phyloP scores from a whole-genome alignment of 192 early-diverging fungal genomes.

The Linnemannia hyalina region DNA sequence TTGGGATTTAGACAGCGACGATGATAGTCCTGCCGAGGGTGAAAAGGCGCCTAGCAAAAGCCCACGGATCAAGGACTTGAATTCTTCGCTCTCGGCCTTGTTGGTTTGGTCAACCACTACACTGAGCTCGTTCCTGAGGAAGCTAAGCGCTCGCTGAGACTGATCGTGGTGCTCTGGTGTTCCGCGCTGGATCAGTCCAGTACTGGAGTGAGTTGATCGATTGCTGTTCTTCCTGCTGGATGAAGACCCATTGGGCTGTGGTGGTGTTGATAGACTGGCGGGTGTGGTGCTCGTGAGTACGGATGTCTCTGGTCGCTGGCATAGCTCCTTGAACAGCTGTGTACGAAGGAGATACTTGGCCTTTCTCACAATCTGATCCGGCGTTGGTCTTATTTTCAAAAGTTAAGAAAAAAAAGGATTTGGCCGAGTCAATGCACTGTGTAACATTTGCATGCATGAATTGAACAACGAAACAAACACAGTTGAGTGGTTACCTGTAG shows the following conservation, averaged over 20 bases:
- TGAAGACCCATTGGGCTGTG: background rate
- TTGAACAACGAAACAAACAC: background rate
- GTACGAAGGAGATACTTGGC: constrained; percentile 83
- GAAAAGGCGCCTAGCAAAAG: constrained; percentile 39
- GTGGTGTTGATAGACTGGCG: background rate
- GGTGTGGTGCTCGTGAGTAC: constrained; percentile 38
- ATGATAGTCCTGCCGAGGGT: background rate
- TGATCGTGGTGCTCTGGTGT: constrained; percentile 42
- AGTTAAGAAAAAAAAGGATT: background rate
- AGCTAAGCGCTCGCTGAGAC: constrained; percentile 76
- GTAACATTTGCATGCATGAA: background rate
- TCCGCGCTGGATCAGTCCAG: constrained; percentile 20
- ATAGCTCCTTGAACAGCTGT: constrained; percentile 88
- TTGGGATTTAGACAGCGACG: background rate
- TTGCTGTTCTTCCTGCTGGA: background rate
- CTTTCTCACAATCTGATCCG: constrained; percentile 77
- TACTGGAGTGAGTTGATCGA: background rate
- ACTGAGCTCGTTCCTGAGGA: constrained; percentile 79
- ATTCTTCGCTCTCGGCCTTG: constrained; percentile 58
- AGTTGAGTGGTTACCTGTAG: constrained; percentile 63
- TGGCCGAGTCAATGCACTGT: background rate
- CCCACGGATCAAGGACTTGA: constrained; percentile 49
- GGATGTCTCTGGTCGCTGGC: constrained; percentile 55
- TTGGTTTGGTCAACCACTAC: constrained; percentile 77
- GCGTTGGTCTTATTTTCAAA: constrained; percentile 60